A percentile compares a stretch with the other conserved stretches of the same genome.
Conservation (phyloP, 176 grass and related monocot genomes). For the Carex parvula region DNA sequence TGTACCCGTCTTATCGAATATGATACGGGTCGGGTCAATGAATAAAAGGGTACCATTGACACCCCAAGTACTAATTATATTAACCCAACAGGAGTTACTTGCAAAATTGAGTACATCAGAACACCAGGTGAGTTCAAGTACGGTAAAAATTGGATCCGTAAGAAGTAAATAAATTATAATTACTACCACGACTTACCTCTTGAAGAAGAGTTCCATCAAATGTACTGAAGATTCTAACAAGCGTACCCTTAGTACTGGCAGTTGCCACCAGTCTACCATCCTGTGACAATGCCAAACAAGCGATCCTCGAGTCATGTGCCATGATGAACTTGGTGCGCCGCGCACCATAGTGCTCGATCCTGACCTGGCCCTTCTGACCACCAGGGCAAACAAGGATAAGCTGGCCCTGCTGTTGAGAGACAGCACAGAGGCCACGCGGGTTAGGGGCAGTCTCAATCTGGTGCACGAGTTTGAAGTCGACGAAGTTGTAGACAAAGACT, state of each 20-base stretch:
- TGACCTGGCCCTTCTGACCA: slow-evolving; percentile 78
- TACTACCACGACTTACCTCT: slow-evolving; percentile 54
- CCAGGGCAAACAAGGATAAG: slow-evolving; percentile 89
- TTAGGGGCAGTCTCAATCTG: slow-evolving; percentile 95
- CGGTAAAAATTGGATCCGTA: neutral
- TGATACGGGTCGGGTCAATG: too few species aligned
- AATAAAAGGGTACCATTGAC: too few species aligned
- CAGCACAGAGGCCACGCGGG: slow-evolving; percentile 66
- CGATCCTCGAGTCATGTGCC: slow-evolving; percentile 81
- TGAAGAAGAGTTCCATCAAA: slow-evolving; percentile 76
- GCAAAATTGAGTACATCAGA: neutral
- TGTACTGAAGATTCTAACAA: slow-evolving; percentile 80
- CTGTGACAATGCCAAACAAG: slow-evolving; percentile 75
- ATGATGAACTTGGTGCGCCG: slow-evolving; percentile 90
- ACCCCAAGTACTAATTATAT: neutral
- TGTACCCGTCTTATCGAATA: too few species aligned
- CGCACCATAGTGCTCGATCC: slow-evolving; percentile 87
- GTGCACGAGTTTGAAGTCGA: slow-evolving; percentile 86
- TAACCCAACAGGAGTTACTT: neutral
- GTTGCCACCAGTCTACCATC: slow-evolving; percentile 90
- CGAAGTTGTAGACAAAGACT: slow-evolving; percentile 93
- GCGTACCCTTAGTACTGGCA: slow-evolving; percentile 83
- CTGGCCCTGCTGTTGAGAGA: slow-evolving; percentile 88
- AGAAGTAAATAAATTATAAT: neutral
- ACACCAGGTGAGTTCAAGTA: neutral